Conservation (phyloP, 2,329 filamentous ascomycete species). For the Grosmannia penicillata region DNA sequence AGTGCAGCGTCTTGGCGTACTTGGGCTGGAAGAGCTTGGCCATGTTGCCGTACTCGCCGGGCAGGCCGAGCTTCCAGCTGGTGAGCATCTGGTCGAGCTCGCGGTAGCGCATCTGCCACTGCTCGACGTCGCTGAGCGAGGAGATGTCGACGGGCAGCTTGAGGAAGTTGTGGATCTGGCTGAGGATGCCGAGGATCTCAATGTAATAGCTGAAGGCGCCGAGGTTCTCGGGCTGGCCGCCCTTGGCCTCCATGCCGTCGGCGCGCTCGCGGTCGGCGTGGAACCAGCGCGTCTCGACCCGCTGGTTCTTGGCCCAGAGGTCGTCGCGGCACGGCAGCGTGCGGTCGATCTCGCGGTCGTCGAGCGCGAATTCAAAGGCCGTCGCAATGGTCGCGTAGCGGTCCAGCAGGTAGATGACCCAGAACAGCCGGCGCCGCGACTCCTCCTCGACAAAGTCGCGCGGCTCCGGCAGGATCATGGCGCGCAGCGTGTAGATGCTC, state of each 20-base stretch:
- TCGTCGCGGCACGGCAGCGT: slow-evolving; percentile 79
- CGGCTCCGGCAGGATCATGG: slow-evolving; percentile 71
- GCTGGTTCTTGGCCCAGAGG: slow-evolving; percentile 68
- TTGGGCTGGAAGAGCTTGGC: slow-evolving; percentile 59
- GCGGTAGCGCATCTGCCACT: slow-evolving; percentile 79
- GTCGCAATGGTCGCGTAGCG: slow-evolving; percentile 83
- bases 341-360: slow-evolving; percentile 81
- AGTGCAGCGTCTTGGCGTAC: slow-evolving; percentile 55
- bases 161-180: slow-evolving; percentile 75
- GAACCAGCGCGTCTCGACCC: slow-evolving; percentile 77
- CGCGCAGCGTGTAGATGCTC: slow-evolving; percentile 79
- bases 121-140: slow-evolving; percentile 68
- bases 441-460: slow-evolving; percentile 84
- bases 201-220: slow-evolving; percentile 84
- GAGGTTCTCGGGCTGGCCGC: slow-evolving; percentile 44
- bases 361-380: slow-evolving; percentile 79
- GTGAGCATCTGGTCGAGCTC: slow-evolving; percentile 69
- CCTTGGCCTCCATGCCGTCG: background rate
- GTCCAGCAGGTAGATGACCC: slow-evolving; percentile 88
- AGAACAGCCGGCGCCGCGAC: slow-evolving; percentile 69
- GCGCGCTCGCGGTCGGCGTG: slow-evolving; percentile 20
- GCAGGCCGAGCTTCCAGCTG: slow-evolving; percentile 71
- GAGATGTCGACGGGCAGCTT: slow-evolving; percentile 84
- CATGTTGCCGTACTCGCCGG: slow-evolving; percentile 73
- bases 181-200: slow-evolving; percentile 75